phyloP scores from a whole-genome alignment of 2,329 filamentous ascomycete species.

The Beauveria asiatica region DNA sequence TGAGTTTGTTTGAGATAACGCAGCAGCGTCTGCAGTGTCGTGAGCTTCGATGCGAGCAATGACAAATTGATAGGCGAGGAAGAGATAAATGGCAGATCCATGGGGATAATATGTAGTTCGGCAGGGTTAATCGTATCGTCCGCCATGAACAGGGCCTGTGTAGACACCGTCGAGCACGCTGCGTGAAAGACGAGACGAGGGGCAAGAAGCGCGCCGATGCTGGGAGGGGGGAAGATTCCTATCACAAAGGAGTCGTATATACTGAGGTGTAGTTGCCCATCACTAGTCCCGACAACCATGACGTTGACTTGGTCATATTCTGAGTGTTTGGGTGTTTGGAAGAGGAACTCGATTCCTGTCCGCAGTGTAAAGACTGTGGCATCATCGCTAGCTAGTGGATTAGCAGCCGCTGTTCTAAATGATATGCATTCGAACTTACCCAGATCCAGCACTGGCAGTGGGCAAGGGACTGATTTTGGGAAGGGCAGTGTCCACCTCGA shows the following conservation, averaged over 20 bases:
- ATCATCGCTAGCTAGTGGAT: constrained; percentile 33
- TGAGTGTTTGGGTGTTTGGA: constrained; percentile 51
- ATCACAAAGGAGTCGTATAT: constrained; percentile 83
- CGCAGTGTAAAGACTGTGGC: constrained; percentile 60
- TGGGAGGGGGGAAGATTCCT: constrained; percentile 51
- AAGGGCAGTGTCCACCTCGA: constrained; percentile 68
- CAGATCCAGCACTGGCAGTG: constrained; percentile 47
- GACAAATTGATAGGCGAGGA: constrained; percentile 73
- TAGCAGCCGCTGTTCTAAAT: neutral
- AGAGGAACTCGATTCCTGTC: constrained; percentile 60
- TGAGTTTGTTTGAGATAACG: constrained; percentile 78
- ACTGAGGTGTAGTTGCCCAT: constrained; percentile 65
- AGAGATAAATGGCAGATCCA: constrained; percentile 77
- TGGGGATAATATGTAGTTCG: constrained; percentile 52
- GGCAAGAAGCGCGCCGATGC: constrained; percentile 19
- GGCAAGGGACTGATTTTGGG: constrained; percentile 69
- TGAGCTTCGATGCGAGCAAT: constrained; percentile 76
- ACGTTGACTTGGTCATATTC: constrained; percentile 71
- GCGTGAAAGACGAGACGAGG: constrained; percentile 49
- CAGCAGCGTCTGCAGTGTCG: constrained; percentile 76
- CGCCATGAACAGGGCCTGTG: constrained; percentile 60
- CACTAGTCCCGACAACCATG: constrained; percentile 63
- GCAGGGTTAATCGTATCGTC: constrained; percentile 25
- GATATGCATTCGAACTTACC: constrained; percentile 36
- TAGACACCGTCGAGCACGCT: constrained; percentile 66